A percentile compares a stretch with the other conserved stretches of the same genome.
phyloP scores from a whole-genome alignment of 805 yeast species.

The Teunomyces lycoperdinae region DNA sequence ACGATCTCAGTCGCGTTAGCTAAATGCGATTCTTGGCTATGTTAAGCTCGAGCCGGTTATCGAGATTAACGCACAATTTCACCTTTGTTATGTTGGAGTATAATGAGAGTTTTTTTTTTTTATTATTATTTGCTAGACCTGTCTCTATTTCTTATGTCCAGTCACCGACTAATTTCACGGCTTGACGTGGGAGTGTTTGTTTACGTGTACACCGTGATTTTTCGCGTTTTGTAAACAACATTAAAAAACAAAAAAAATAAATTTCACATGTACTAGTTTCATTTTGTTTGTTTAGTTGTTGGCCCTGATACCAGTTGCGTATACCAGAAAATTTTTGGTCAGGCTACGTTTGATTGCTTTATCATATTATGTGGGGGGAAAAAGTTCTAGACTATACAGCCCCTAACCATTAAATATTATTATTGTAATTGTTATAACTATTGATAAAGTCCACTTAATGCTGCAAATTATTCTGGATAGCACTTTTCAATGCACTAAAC shows the following conservation, averaged over 20 bases:
- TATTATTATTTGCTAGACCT: background rate
- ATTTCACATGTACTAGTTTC: background rate
- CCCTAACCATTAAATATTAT: too few species aligned
- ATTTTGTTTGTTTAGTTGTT: background rate
- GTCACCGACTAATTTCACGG: background rate
- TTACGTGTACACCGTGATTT: background rate
- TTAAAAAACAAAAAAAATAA: background rate
- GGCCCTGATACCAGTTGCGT: slow-evolving; percentile 3
- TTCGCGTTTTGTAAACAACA: slow-evolving; percentile 2
- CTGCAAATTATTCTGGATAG: slow-evolving; percentile 33
- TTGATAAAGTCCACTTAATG: background rate
- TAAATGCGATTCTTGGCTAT: background rate
- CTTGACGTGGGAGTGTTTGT: background rate
- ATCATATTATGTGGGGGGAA: too few species aligned
- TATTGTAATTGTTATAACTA: too few species aligned
- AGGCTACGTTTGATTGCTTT: too few species aligned
- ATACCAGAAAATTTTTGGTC: background rate
- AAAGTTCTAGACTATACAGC: too few species aligned
- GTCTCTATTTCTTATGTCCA: background rate
- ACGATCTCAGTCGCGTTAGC: background rate
- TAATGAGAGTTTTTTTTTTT: background rate
- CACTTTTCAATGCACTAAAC: slow-evolving; percentile 61
- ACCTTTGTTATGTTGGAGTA: background rate
- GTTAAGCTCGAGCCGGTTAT: background rate
- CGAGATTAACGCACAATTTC: background rate